Percentiles rank a stretch among this genome's conserved stretches.
Evolutionary conservation across 2,329 filamentous ascomycete genomes (phyloP).

Genomic region (Sporothrix euskadiensis): DNA sequence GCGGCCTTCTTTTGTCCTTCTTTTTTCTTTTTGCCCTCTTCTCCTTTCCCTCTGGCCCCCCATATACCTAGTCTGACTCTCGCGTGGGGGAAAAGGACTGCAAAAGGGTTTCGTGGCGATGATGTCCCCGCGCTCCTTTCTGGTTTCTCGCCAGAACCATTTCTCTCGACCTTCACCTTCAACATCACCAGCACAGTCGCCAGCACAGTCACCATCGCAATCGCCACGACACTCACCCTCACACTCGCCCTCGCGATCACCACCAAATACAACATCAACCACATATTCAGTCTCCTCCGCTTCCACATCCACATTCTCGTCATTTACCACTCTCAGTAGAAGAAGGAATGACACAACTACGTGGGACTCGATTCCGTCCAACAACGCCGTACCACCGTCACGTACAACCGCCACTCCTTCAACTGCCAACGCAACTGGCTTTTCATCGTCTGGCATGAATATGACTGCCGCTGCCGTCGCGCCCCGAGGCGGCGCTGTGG

Average conservation of each 20-base stretch:
- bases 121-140: constrained; percentile 46
- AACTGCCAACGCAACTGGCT: background rate
- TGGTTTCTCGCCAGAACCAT: constrained; percentile 41
- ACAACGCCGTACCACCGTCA: constrained; percentile 19
- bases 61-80: background rate
- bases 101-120: constrained; percentile 33
- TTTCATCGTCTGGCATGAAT: background rate
- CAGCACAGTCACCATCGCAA: constrained; percentile 20
- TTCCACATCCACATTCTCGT: background rate
- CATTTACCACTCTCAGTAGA: constrained; percentile 8
- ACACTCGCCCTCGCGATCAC: constrained; percentile 18
- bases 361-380: constrained; percentile 13
- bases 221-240: constrained; percentile 21
- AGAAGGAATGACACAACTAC: constrained; percentile 12
- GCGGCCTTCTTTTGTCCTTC: constrained; percentile 10
- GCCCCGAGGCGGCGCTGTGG: constrained; percentile 25
- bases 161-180: constrained; percentile 33
- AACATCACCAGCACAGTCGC: constrained; percentile 31
- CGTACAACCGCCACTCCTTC: constrained; percentile 11
- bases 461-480: background rate
- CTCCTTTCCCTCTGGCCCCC: background rate
- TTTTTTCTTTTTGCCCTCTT: background rate
- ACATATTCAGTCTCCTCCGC: background rate
- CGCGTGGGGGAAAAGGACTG: constrained; percentile 16
- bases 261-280: background rate